Percentiles rank a stretch among this genome's conserved stretches.
These are phyloP conservation scores for Phlebiopsis flavidoalba DNA, from an alignment of 768 basidiomycete species.

Conservation along the genomic window DNA sequence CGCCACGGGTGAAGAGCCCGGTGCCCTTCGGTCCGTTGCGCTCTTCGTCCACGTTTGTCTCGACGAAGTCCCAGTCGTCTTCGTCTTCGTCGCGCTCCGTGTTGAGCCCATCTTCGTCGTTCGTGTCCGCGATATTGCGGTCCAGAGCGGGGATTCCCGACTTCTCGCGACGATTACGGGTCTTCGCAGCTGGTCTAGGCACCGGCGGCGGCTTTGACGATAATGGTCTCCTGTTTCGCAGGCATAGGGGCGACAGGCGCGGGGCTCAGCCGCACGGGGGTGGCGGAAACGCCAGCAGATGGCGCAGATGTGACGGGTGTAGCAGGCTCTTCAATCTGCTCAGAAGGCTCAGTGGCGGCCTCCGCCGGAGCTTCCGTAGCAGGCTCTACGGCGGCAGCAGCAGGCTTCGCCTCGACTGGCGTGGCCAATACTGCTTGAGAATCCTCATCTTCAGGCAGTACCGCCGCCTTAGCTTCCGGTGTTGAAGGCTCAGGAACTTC, in stretches of 20 bases:
- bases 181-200: conserved; percentile 10
- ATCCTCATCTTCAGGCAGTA: conserved; percentile 22
- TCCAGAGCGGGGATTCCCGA: conserved; percentile 82
- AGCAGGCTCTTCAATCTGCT: not conserved
- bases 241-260: conserved; percentile 1
- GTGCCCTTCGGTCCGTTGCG: conserved; percentile 75
- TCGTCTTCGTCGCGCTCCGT: conserved; percentile 59
- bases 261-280: not conserved
- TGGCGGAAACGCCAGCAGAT: not conserved
- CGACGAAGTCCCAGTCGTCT: conserved; percentile 91
- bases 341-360: not conserved
- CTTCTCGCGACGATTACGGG: conserved; percentile 63
- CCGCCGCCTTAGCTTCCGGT: conserved; percentile 56
- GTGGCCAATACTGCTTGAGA: not conserved
- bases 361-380: not conserved
- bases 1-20: conserved; percentile 86
- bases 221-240: conserved; percentile 10
- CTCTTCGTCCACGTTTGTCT: conserved; percentile 64
- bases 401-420: not conserved
- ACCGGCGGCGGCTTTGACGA: conserved; percentile 13
- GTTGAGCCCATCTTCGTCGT: conserved; percentile 37
- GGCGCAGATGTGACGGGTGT: not conserved
- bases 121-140: conserved; percentile 43
- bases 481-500: conserved; percentile 59
- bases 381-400: not conserved